Conservation (phyloP, 768 basidiomycete species). For the Chiua virens region DNA sequence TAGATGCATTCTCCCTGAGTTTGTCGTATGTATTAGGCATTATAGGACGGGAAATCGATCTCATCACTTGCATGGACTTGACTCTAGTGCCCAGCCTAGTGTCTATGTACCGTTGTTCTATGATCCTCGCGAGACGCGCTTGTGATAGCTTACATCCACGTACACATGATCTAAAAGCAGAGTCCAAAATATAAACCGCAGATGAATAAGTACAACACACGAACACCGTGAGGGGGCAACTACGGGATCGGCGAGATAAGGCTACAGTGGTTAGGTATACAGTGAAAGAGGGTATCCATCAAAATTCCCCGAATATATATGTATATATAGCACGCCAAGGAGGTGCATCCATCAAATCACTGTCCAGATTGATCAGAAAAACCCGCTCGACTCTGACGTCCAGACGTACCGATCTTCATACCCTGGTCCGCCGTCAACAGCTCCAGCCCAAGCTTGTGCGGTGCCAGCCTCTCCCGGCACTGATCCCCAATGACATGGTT, state of each 20-base stretch:
- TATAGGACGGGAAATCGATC: conserved; percentile 27
- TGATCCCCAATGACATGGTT: conserved; percentile 72
- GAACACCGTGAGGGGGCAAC: too few relatives aligned
- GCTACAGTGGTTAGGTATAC: conserved; percentile 43
- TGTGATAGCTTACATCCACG: background rate
- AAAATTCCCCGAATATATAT: conserved; percentile 5
- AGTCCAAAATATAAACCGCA: conserved; percentile 1
- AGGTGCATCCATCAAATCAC: conserved; percentile 34
- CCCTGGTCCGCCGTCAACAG: conserved; percentile 77
- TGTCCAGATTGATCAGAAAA: conserved; percentile 8
- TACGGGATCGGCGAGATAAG: conserved; percentile 16
- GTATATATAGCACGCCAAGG: conserved; percentile 6
- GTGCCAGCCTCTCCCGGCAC: conserved; percentile 60
- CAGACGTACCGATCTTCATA: conserved; percentile 70
- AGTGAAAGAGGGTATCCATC: conserved; percentile 22
- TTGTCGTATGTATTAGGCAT: conserved; percentile 22
- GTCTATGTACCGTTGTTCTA: background rate
- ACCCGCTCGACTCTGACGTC: background rate
- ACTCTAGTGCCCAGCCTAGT: background rate
- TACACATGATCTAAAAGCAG: background rate
- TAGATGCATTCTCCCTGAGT: conserved; percentile 12
- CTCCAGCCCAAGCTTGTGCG: conserved; percentile 65
- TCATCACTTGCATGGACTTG: conserved; percentile 11
- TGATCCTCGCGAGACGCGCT: background rate
- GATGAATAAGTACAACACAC: background rate